Conservation (phyloP, 2,329 filamentous ascomycete species). For the Calycina herbarum region DNA sequence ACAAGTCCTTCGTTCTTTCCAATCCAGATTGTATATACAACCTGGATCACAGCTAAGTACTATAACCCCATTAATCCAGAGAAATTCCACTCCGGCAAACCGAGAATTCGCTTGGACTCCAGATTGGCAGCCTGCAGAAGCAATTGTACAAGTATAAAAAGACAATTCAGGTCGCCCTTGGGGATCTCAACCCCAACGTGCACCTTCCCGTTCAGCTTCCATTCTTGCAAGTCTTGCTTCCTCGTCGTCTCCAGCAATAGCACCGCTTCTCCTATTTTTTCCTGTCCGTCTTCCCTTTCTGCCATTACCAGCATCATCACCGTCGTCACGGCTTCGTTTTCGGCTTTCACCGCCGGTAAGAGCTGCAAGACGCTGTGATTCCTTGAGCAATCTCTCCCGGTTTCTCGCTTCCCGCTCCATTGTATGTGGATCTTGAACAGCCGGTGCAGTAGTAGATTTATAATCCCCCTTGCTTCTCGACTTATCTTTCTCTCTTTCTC, state of each 20-base stretch:
- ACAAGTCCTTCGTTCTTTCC: not conserved
- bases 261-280: constrained; percentile 41
- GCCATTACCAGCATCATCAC: constrained; percentile 44
- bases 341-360: constrained; percentile 44
- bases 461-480: constrained; percentile 19
- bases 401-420: constrained; percentile 67
- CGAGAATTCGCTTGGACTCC: not conserved
- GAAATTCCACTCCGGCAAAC: not conserved
- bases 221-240: constrained; percentile 43
- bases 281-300: constrained; percentile 45
- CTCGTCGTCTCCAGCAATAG: constrained; percentile 31
- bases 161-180: not conserved
- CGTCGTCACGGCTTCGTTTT: constrained; percentile 48
- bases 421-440: constrained; percentile 50
- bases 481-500: constrained; percentile 42
- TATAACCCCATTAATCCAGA: not conserved
- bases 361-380: constrained; percentile 64
- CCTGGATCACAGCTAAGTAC: not conserved
- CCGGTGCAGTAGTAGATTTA: constrained; percentile 14
- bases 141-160: not conserved
- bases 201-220: constrained; percentile 59
- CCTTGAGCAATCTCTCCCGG: constrained; percentile 65
- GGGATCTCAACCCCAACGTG: constrained; percentile 36
- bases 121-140: not conserved
- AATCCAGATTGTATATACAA: not conserved